Percentiles rank a stretch among this genome's conserved stretches.
Conservation (phyloP, 257 asterid species). For the Przewalskia tangutica region DNA sequence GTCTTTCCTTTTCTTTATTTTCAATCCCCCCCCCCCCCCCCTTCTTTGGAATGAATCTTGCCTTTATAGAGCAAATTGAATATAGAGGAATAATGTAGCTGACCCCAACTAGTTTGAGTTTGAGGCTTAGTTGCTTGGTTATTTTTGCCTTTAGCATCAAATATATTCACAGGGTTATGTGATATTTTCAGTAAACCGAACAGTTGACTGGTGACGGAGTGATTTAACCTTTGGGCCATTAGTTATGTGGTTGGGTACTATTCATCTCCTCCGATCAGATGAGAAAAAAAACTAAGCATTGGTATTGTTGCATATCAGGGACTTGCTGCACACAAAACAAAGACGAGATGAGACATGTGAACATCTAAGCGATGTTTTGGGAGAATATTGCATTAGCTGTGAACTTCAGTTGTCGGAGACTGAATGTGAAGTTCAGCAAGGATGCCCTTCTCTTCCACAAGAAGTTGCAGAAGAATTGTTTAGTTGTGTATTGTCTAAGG, state of each 20-base stretch:
- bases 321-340: slow-evolving; percentile 29
- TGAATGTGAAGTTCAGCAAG: slow-evolving; percentile 30
- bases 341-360: slow-evolving; percentile 29
- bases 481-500: slow-evolving; percentile 25
- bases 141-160: not conserved
- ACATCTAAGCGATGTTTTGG: slow-evolving; percentile 26
- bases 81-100: not conserved
- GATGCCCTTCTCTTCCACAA: slow-evolving; percentile 23
- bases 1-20: not conserved
- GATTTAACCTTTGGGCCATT: not conserved
- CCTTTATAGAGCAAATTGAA: not conserved
- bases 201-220: not conserved
- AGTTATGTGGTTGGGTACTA: not conserved
- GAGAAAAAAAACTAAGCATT: not conserved
- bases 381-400: slow-evolving; percentile 35
- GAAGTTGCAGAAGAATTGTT: slow-evolving; percentile 31
- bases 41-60: no score
- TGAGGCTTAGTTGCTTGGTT: not conserved
- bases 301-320: slow-evolving; percentile 20
- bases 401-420: slow-evolving; percentile 35
- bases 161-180: not conserved
- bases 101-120: not conserved
- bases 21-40: no score
- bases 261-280: not conserved
- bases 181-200: not conserved